phyloP scores from a whole-genome alignment of 2,329 filamentous ascomycete genomes.

The Stylonectria norvegica region DNA sequence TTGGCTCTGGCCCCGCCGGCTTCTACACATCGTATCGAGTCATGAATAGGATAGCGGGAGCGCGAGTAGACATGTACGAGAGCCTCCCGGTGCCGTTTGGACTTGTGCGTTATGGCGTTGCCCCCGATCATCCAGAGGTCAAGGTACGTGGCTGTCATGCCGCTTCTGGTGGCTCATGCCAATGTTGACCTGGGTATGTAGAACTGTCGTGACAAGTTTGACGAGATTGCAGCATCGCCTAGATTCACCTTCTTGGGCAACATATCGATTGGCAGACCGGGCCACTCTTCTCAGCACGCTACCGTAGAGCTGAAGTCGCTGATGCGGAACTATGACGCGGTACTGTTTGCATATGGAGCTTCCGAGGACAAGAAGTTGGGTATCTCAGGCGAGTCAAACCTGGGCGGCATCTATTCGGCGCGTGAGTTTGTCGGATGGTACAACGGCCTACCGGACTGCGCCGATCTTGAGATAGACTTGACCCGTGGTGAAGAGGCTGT shows the following conservation, averaged over 20 bases:
- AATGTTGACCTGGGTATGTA: slow-evolving; percentile 32
- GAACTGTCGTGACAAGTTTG: slow-evolving; percentile 95
- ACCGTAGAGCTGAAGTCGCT: slow-evolving; percentile 65
- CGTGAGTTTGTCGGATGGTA: slow-evolving; percentile 98
- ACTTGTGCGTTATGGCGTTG: slow-evolving; percentile 88
- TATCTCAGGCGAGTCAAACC: slow-evolving; percentile 71
- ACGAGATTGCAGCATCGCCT: slow-evolving; percentile 76
- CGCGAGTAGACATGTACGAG: slow-evolving; percentile 93
- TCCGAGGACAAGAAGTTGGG: slow-evolving; percentile 75
- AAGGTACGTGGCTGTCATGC: slow-evolving; percentile 59
- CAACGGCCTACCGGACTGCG: slow-evolving; percentile 85
- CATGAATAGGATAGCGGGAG: slow-evolving; percentile 69
- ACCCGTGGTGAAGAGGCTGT: slow-evolving; percentile 75
- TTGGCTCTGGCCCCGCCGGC: slow-evolving; percentile 91
- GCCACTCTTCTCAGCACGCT: slow-evolving; percentile 38
- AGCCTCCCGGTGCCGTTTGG: slow-evolving; percentile 89
- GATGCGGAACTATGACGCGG: slow-evolving; percentile 81
- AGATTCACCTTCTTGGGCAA: slow-evolving; percentile 92
- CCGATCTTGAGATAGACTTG: slow-evolving; percentile 69
- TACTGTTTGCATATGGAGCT: slow-evolving; percentile 91
- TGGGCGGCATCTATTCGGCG: slow-evolving; percentile 79
- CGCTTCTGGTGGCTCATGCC: slow-evolving; percentile 1
- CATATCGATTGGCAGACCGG: slow-evolving; percentile 65
- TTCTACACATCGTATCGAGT: slow-evolving; percentile 92
- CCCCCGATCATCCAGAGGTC: slow-evolving; percentile 97